Evolutionary conservation across 805 yeast genomes (phyloP), one percentile per base, ranked within the genome.

Genomic region (Monosporozyma siamensis): DNA sequence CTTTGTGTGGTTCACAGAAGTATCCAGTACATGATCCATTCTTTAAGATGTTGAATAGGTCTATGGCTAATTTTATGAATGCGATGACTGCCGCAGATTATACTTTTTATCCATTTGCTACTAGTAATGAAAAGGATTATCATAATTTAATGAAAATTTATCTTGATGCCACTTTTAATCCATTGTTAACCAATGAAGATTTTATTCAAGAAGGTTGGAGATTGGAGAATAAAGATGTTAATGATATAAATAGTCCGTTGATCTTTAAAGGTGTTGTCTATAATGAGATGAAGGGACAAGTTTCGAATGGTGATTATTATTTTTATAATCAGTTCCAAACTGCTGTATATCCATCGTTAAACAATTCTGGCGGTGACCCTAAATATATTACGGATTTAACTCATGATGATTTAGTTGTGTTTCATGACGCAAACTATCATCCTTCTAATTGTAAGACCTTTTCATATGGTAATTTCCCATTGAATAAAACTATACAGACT

Each of bases 51-150:
- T 70, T 90, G 45, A 90, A 88, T 61, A 68, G 97, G 49, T 87
- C 97, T n/a, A 67, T 92, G 54, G 80, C 96, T 26, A 92, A 87
- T 60, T 92, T 88, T 64, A 92, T 92, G 98, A 92, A 92, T 60
- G 98, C 98, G 7, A 86, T 92, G 96, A 92, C 98, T 0, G 98
- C 95, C 18, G 89, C 84, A 53, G 97, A 92, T 63, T 89, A 88
- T 58, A 92, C 98, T 0, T 89, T 79, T 62, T 92, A 84, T 55
- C 98, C 98, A 4, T 92, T 92, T 68, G 84, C 97, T 23, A 92
- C 98, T 2, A 90, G 97, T 9, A 92, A 92, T 62, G 60, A 64
- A 34, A 75, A 75, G 42, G 98, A 92, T 59, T 92, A 74, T 60
- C 72, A 72, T 25, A 92, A 92, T 56, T 70, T 92, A 56, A 78